Evolutionary conservation across 164 flowering plant species (phyloP).

Genomic region (Euptelea pleiosperma): DNA sequence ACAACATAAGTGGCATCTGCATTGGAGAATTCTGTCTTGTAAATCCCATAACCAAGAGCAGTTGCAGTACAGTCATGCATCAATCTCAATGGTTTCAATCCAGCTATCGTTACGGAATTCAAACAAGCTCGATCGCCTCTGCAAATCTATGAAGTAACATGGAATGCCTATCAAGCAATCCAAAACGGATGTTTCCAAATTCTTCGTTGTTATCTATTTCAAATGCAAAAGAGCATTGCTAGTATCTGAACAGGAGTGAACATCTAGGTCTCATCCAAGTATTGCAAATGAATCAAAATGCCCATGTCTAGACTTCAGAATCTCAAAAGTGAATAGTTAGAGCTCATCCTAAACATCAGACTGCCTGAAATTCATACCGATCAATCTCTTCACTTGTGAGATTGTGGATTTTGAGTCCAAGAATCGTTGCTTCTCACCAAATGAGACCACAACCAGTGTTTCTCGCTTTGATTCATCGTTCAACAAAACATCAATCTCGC

Average conservation of each 20-base stretch:
- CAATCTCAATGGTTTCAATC: constrained; percentile 69
- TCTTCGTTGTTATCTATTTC: constrained; percentile 71
- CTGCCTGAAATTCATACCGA: constrained; percentile 59
- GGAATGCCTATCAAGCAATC: constrained; percentile 92
- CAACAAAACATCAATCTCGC: constrained; percentile 82
- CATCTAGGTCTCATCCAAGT: constrained; percentile 47
- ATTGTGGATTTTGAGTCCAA: constrained; percentile 84
- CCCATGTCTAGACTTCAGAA: constrained; percentile 64
- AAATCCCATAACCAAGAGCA: constrained; percentile 88
- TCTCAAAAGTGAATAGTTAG: constrained; percentile 54
- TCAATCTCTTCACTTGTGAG: constrained; percentile 81
- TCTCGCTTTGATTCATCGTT: constrained; percentile 96
- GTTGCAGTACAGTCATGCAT: constrained; percentile 94
- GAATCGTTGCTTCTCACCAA: constrained; percentile 92
- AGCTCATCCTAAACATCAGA: constrained; percentile 64
- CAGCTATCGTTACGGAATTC: constrained; percentile 82
- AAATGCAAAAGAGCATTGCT: constrained; percentile 84
- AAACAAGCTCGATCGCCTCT: constrained; percentile 75
- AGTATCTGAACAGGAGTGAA: constrained; percentile 83
- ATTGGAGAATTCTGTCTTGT: constrained; percentile 60
- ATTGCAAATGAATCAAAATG: constrained; percentile 54
- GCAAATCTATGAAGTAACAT: constrained; percentile 75
- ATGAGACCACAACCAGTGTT: constrained; percentile 79
- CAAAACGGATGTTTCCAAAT: constrained; percentile 40
- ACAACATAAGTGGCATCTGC: constrained; percentile 54